Base-by-base conservation (phyloP, 1,139 yeast species). In the Geotrichum armillariae region DNA sequence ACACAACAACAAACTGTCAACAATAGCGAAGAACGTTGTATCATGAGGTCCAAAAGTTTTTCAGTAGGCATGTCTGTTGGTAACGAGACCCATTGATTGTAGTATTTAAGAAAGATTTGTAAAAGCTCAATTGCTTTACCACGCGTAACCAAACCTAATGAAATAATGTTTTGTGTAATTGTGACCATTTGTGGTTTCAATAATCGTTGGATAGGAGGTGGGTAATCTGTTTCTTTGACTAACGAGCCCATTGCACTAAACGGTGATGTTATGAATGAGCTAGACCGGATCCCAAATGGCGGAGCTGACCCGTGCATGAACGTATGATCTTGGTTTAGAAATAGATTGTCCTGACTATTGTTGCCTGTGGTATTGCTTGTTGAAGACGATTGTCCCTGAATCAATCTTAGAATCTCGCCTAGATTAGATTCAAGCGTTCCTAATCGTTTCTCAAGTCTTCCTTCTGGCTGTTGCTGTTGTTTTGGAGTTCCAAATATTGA, bases 11-110 rank as follows among this genome's bases (percentile, higher is more conserved):
- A 80, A 0, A 83, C 76, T 0, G 90, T 82, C 27, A 86, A 67
- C 18, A 86, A 69, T 41, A 86, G 69, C 0, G 93, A 80, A 17
- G 88, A 82, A 36, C 77, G 73, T 23, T 60, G 57, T 35, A 83
- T 67, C 40, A 85, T 73, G 34, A 77, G 66, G n/a, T 72, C 76
- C 8, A 85, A 70, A 34, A 86, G 67, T 21, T 68, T 72, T 17
- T 70, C 76, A 0, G 84, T 75, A 1, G 81, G 67, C 34, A 78
- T 64, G 21, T 70, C 70, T 40, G 77, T 75, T 0, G 93, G 90
- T 49, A 86, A 80, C 53, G 87, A 82, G 2, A 85, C 83, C 95
- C 95, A 86, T 36, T 87, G 71, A 8, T 90, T 89, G 60, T 83
- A 85, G 60, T 85, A 76, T 51, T 81, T 77, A 45, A 86, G 70